phyloP scores from a whole-genome alignment of 345 rosid genomes.

The Hypericum perforatum region DNA sequence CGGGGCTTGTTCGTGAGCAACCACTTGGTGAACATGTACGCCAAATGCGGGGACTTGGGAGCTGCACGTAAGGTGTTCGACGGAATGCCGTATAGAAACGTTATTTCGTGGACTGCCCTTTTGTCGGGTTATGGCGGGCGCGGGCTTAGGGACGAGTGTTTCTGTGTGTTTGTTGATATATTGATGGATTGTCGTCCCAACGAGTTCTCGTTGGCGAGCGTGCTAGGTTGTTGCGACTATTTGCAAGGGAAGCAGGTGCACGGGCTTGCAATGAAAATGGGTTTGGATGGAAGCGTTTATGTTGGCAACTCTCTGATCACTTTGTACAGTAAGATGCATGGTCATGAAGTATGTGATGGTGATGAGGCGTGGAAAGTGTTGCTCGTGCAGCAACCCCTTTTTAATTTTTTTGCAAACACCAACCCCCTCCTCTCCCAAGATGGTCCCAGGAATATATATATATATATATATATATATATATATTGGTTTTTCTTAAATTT shows the following conservation, averaged over 20 bases:
- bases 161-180: slow-evolving; percentile 45
- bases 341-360: too few species aligned
- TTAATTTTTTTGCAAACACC: too few species aligned
- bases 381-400: too few species aligned
- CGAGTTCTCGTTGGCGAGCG: slow-evolving; percentile 61
- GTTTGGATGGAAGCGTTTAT: slow-evolving; percentile 33
- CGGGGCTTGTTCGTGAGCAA: slow-evolving; percentile 40
- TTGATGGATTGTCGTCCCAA: slow-evolving; percentile 47
- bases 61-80: slow-evolving; percentile 52
- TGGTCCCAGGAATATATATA: too few species aligned
- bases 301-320: slow-evolving; percentile 67
- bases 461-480: too few species aligned
- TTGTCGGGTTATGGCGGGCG: slow-evolving; percentile 59
- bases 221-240: slow-evolving; percentile 43
- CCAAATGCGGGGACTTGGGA: slow-evolving; percentile 42
- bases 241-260: slow-evolving; percentile 59
- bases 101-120: slow-evolving; percentile 72
- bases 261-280: slow-evolving; percentile 54
- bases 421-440: too few species aligned
- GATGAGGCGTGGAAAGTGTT: slow-evolving; percentile 64
- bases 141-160: slow-evolving; percentile 37
- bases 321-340: slow-evolving; percentile 51
- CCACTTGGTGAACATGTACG: slow-evolving; percentile 54
- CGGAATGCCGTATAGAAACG: slow-evolving; percentile 53
- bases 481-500: too few species aligned